Evolutionary conservation across 2,329 filamentous ascomycete genomes (phyloP).

Genomic region (Fusarium sp.): DNA sequence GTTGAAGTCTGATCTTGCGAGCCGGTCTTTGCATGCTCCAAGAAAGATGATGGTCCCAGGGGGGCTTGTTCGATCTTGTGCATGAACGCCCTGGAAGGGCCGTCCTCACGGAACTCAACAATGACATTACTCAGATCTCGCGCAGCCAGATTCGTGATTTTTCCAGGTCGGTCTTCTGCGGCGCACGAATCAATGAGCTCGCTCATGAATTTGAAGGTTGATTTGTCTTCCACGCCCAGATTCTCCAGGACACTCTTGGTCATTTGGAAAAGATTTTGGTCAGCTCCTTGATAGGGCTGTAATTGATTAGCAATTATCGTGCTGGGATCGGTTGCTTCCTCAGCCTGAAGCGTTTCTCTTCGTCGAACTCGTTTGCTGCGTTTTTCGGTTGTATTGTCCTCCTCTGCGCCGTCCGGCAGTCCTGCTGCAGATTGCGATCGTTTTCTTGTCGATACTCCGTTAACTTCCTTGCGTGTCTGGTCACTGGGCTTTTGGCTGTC

Average conservation of each 20-base stretch:
- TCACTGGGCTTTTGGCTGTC: constrained; percentile 49
- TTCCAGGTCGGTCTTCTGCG: constrained; percentile 64
- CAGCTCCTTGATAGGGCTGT: constrained; percentile 68
- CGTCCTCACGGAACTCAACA: constrained; percentile 66
- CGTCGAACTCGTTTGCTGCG: constrained; percentile 75
- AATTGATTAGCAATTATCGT: constrained; percentile 67
- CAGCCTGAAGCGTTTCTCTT: constrained; percentile 64
- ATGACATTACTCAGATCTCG: constrained; percentile 65
- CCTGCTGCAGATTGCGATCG: constrained; percentile 74
- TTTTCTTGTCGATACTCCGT: constrained; percentile 65
- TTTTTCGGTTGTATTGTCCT: constrained; percentile 70
- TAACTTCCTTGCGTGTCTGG: constrained; percentile 52
- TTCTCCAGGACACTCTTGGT: constrained; percentile 68
- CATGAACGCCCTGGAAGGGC: constrained; percentile 62
- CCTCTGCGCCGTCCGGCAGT: constrained; percentile 67
- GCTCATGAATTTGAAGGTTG: constrained; percentile 60
- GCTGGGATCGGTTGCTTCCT: constrained; percentile 66
- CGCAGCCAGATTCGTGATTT: constrained; percentile 61
- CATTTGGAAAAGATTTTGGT: constrained; percentile 68
- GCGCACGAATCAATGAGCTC: constrained; percentile 67
- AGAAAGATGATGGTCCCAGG: constrained; percentile 70
- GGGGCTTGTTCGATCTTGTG: constrained; percentile 66
- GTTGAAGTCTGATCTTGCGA: constrained; percentile 64
- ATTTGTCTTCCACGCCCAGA: constrained; percentile 65
- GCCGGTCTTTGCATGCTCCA: constrained; percentile 72